Percentiles rank a stretch among this genome's conserved stretches.
These are phyloP conservation scores for Xylaria arbuscula DNA, from an alignment of 2,329 filamentous ascomycete genomes.

Conservation along the genomic window DNA sequence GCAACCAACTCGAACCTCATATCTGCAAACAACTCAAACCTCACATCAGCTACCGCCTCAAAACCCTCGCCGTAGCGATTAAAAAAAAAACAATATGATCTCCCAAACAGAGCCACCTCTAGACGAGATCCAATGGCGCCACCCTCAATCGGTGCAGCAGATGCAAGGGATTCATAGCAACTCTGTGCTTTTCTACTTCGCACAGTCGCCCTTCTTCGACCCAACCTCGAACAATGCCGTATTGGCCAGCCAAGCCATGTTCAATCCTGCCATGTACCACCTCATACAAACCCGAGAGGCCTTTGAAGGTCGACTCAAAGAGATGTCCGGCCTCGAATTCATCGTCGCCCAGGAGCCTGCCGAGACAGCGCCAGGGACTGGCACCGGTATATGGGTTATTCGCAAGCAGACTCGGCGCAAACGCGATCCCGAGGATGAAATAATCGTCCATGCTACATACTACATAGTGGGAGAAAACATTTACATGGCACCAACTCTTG, in stretches of 20 bases:
- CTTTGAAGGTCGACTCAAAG: constrained; percentile 71
- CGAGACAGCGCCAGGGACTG: constrained; percentile 69
- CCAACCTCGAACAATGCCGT: constrained; percentile 74
- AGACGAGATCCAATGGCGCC: constrained; percentile 75
- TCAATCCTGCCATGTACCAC: constrained; percentile 68
- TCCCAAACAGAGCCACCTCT: constrained; percentile 55
- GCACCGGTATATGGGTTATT: constrained; percentile 76
- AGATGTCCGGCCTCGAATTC: constrained; percentile 75
- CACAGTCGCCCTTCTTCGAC: constrained; percentile 75
- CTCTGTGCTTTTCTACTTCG: constrained; percentile 74
- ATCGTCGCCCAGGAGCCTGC: constrained; percentile 73
- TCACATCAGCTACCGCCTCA: neutral
- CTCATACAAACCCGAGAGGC: constrained; percentile 70
- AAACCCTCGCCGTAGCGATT: neutral
- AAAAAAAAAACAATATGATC: constrained; percentile 39
- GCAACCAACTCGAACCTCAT: constrained; percentile 9
- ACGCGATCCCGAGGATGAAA: constrained; percentile 66
- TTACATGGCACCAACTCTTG: constrained; percentile 72
- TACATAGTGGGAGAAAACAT: constrained; percentile 74
- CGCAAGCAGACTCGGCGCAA: constrained; percentile 74
- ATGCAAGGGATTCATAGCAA: constrained; percentile 73
- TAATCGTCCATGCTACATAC: constrained; percentile 69
- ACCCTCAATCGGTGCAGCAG: constrained; percentile 59
- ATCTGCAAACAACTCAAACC: constrained; percentile 3
- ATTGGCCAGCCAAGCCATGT: constrained; percentile 70